Conservation (phyloP, 1,284 basidiomycete species). For the Earliella scabrosa region DNA sequence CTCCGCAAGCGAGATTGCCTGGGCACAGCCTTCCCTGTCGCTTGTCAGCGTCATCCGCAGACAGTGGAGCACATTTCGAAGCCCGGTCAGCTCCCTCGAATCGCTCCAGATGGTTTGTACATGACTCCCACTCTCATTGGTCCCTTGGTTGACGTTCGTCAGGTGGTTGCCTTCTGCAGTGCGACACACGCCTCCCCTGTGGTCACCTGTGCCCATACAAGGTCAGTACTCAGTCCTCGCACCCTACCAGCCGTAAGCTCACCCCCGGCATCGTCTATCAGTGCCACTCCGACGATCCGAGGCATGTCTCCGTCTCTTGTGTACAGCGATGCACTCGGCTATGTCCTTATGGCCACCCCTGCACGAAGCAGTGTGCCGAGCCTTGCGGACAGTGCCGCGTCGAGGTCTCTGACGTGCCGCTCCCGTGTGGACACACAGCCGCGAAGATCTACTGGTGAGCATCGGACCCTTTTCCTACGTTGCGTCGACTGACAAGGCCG, state of each 20-base stretch:
- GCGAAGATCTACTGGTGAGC: slow-evolving; percentile 58
- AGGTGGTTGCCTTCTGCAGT: slow-evolving; percentile 67
- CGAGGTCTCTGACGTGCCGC: slow-evolving; percentile 45
- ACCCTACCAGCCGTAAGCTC: no score
- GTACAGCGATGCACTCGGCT: slow-evolving; percentile 53
- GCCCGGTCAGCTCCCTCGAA: slow-evolving; percentile 54
- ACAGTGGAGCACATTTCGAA: slow-evolving; percentile 43
- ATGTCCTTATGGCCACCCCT: slow-evolving; percentile 65
- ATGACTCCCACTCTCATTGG: not conserved
- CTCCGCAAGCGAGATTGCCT: slow-evolving; percentile 51
- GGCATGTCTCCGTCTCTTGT: slow-evolving; percentile 57
- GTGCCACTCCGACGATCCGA: slow-evolving; percentile 71
- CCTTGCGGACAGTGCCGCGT: slow-evolving; percentile 63
- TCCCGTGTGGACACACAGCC: slow-evolving; percentile 71
- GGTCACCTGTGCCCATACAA: slow-evolving; percentile 72
- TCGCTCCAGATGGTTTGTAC: slow-evolving; percentile 52
- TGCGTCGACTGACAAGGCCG: not conserved
- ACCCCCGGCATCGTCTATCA: slow-evolving; percentile 37
- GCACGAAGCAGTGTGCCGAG: slow-evolving; percentile 54
- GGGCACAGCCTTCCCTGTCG: slow-evolving; percentile 58
- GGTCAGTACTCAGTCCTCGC: slow-evolving; percentile 45
- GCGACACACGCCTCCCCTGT: slow-evolving; percentile 62
- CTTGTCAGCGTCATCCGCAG: slow-evolving; percentile 62
- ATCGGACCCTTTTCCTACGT: no score
- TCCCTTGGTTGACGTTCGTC: not conserved